Percentiles rank a stretch among this genome's conserved stretches.
Conservation (phyloP, 1,284 basidiomycete species). For the Vanrija sp. region DNA sequence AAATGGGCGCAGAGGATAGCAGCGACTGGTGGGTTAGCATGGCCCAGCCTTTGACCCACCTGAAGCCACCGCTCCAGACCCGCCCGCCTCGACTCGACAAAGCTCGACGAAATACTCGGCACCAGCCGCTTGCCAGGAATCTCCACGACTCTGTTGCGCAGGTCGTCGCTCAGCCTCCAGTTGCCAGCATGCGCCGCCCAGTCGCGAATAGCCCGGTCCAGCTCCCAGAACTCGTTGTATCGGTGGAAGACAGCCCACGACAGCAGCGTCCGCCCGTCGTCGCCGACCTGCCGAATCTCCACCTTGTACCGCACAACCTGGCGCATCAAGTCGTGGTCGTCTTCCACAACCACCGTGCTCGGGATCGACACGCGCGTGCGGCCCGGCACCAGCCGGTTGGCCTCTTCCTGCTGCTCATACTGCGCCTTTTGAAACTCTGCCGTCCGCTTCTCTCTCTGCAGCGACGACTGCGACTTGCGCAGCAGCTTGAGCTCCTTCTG, state of each 20-base stretch:
- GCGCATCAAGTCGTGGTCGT: conserved; percentile 67
- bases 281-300: conserved; percentile 78
- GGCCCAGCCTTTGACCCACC: conserved; percentile 51
- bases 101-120: conserved; percentile 65
- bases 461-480: conserved; percentile 70
- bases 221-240: conserved; percentile 88
- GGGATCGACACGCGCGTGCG: conserved; percentile 74
- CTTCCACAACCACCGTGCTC: conserved; percentile 63
- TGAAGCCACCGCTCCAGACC: conserved; percentile 86
- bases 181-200: conserved; percentile 16
- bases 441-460: conserved; percentile 76
- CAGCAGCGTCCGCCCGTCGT: conserved; percentile 67
- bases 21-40: conserved; percentile 57
- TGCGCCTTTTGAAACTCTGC: conserved; percentile 83
- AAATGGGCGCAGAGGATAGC: conserved; percentile 67
- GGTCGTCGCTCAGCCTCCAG: background rate
- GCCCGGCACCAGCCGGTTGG: conserved; percentile 73
- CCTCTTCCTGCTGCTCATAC: conserved; percentile 83
- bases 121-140: conserved; percentile 90
- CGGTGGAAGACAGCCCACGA: conserved; percentile 88
- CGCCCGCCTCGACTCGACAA: conserved; percentile 72
- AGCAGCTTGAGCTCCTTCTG: conserved; percentile 77
- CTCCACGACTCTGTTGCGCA: conserved; percentile 50
- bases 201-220: conserved; percentile 70
- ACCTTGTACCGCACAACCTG: conserved; percentile 89